Base-by-base conservation (phyloP, 129 eudicot genomes). In the Helianthus annuus region DNA sequence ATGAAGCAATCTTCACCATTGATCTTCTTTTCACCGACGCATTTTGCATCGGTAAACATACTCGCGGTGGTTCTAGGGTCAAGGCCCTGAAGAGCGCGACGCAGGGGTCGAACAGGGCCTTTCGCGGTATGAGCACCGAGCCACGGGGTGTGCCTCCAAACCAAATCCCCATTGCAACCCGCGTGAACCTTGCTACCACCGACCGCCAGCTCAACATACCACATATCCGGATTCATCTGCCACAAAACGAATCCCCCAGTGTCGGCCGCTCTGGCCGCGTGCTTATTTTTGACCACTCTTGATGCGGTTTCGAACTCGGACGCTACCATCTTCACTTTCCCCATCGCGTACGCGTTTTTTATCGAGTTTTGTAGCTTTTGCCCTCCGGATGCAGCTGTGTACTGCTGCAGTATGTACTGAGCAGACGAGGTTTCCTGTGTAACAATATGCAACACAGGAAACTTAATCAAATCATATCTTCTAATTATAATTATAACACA, bases 71-170 rank as follows among this genome's bases (percentile, higher is more conserved):
- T 85, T 85, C 88, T 84, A 2, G 97, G 97, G 78, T 91, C 97
- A 66, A 91, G 92, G 29, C 97, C 97, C 97, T 91, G 97, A 78
- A 91, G 92, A 13, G 97, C 90, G 45, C 97, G 97, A 0, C 97
- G 97, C 69, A 91, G 68, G 34, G 97, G 97, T 36, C 97, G 39
- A 48, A 86, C 90, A 0, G 97, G 95, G 13, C 97, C 97, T 68
- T 91, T 91, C 2, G 97, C 96, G 5, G 97, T 78, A 76, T 91
- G 97, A 3, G 97, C 89, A 61, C 97, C 97, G 48, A 88, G 95
- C 97, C 97, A 91, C 1, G 97, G 97, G 0, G 97, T 91, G 76
- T 91, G 97, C 68, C 97, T 70, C 97, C 97, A 91, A 1, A 91
- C 97, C 0, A 91, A 84, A 40, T 88, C 82, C 14, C 97, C 97